A percentile compares a stretch with the other conserved stretches of the same genome.
These are phyloP conservation scores for Azolla pinnata DNA, from an alignment of 75 land plant species.

Conservation along the genomic window DNA sequence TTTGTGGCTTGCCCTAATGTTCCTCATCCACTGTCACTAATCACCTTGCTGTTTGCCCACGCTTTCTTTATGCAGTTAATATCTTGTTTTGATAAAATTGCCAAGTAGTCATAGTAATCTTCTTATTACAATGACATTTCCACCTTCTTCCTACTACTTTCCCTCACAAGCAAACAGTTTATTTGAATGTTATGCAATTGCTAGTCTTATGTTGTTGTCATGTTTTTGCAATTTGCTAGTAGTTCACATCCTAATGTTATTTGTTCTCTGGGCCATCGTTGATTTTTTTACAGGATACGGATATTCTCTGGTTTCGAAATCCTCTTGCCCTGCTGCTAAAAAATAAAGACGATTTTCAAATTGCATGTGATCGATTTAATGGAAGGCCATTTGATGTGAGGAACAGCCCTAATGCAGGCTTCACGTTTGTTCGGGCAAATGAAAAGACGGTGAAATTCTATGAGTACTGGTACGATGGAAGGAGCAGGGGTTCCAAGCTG, in stretches of 20 bases:
- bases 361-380: constrained; percentile 44
- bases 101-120: not conserved
- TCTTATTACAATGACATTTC: not conserved
- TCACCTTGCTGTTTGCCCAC: not conserved
- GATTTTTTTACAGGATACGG: constrained; percentile 50
- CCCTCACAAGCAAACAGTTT: not conserved
- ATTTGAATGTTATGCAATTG: not conserved
- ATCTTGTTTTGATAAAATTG: not conserved
- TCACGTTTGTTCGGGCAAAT: constrained; percentile 48
- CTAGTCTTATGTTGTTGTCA: not conserved
- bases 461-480: constrained; percentile 44
- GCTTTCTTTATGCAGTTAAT: not conserved
- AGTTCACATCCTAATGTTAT: not conserved
- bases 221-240: not conserved
- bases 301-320: constrained; percentile 79
- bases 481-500: constrained; percentile 21
- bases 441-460: constrained; percentile 46
- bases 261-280: not conserved
- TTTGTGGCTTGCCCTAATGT: not conserved
- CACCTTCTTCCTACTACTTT: not conserved
- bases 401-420: constrained; percentile 67
- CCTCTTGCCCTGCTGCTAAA: constrained; percentile 34
- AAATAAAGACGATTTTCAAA: constrained; percentile 24
- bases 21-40: not conserved
- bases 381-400: constrained; percentile 26